phyloP scores from a whole-genome alignment of 306 rosid genomes.

The Malus fusca region DNA sequence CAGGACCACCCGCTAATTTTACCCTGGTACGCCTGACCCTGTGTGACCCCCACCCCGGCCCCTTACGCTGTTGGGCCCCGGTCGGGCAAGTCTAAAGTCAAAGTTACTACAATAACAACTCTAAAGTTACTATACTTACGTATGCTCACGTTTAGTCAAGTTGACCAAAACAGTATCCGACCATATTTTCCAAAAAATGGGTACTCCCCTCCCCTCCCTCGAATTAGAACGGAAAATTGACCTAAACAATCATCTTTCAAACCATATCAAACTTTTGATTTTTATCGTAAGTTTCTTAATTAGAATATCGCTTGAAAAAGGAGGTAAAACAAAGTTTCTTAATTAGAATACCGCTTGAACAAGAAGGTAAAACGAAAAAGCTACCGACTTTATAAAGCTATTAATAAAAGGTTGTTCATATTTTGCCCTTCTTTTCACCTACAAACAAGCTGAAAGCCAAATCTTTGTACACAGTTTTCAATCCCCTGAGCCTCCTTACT shows the following conservation, averaged over 20 bases:
- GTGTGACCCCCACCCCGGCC: no score
- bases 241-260: not conserved
- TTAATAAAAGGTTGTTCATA: slow-evolving; percentile 6
- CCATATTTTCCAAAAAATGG: accelerated
- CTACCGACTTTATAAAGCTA: slow-evolving; percentile 1
- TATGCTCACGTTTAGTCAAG: not conserved
- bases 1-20: not conserved
- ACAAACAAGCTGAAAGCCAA: slow-evolving; percentile 5
- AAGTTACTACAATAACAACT: not conserved
- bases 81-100: not conserved
- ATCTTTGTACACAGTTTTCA: slow-evolving; percentile 36
- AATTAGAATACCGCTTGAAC: not conserved
- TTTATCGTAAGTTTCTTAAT: no score
- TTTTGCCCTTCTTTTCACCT: slow-evolving; percentile 15
- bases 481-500: not conserved
- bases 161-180: no score
- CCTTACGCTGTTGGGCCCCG: not conserved
- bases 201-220: not conserved
- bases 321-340: no score
- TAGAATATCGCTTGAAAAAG: not conserved
- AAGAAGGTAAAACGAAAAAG: not conserved
- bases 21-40: no score
- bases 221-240: no score
- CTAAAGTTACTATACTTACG: accelerated
- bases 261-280: no score